phyloP scores from a whole-genome alignment of 495 filamentous ascomycete genomes.

The Daldinia loculata region DNA sequence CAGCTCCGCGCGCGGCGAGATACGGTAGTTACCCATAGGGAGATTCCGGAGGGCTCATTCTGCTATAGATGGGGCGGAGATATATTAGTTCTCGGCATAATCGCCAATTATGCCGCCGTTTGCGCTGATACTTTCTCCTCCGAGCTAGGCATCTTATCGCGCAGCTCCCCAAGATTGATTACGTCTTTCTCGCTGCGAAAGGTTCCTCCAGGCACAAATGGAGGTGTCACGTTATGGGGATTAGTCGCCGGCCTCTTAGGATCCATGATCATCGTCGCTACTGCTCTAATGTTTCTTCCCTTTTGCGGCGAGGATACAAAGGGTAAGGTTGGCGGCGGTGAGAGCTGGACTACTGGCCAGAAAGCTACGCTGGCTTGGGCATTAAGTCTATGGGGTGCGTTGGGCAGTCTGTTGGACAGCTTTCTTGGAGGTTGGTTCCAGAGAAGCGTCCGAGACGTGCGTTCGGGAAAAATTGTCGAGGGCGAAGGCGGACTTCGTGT shows the following conservation, averaged over 20 bases:
- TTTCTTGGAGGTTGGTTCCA: slow-evolving; percentile 87
- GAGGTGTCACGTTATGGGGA: slow-evolving; percentile 80
- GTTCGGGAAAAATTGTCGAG: slow-evolving; percentile 87
- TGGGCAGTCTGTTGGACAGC: slow-evolving; percentile 87
- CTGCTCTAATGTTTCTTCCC: slow-evolving; percentile 72
- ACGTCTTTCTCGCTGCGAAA: slow-evolving; percentile 76
- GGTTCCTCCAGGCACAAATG: slow-evolving; percentile 92
- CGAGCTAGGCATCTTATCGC: slow-evolving; percentile 91
- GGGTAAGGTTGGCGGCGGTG: slow-evolving; percentile 46
- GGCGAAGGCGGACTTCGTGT: slow-evolving; percentile 85
- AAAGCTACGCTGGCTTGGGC: slow-evolving; percentile 65
- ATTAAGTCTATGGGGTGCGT: slow-evolving; percentile 72
- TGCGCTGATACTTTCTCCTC: slow-evolving; percentile 95
- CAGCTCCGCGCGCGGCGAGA: slow-evolving; percentile 61
- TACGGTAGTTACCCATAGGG: slow-evolving; percentile 27
- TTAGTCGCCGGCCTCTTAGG: slow-evolving; percentile 78
- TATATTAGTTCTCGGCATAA: slow-evolving; percentile 65
- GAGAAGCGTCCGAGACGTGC: slow-evolving; percentile 83
- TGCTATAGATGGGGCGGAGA: slow-evolving; percentile 63
- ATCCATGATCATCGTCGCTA: slow-evolving; percentile 72
- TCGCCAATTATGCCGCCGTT: slow-evolving; percentile 87
- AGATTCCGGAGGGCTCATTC: slow-evolving; percentile 45
- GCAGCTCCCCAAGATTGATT: slow-evolving; percentile 79
- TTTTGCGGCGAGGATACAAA: slow-evolving; percentile 63
- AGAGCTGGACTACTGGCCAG: slow-evolving; percentile 57